Base-by-base conservation (phyloP, 2,329 filamentous ascomycete genomes). In the Teratosphaeria viscida region DNA sequence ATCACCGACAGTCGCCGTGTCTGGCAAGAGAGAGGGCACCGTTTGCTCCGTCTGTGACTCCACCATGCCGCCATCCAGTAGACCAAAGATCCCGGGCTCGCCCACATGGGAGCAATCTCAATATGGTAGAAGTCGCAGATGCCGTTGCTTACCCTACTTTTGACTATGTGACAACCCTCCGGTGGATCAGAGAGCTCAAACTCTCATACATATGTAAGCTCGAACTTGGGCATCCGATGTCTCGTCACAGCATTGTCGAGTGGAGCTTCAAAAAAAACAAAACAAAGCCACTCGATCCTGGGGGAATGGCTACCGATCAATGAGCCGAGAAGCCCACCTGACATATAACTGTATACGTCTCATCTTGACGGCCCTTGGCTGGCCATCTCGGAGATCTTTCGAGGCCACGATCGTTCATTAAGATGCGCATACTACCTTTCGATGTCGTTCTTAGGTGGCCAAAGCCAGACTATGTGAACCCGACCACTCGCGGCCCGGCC, bases 391-490 rank as follows among this genome's bases (percentile, higher is more conserved):
- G 29, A 32, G 5, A 32, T 32, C 7, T 32, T 32, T 53, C 52
- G 23, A 53, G 16, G 37, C 11, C 11, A 43, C 37, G 2, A 43
- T 14, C n/a, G 19, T 49, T 7, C 52, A 4, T 1, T 6, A 52
- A 47, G 26, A 68, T 69, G 67, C 62, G 63, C 29, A 59, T 64
- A 53, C 67, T 66, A 23, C 68, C 68, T 34, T 55, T 65, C 4
- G 65, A 68, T 14, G 72, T 78, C 56, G 60, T 73, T 47, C 55
- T 70, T 27, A 65, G 65, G 32, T 78, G 72, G 70, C 76, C 76
- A 5, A 65, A 59, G 2, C 74, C 76, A 0, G 74, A 78, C 62
- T 77, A 77, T 57, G 67, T 70, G 54, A 61, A 79, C 59, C 77
- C 77, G 1, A 63, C 63, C 1, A 77, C 72, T 2, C 68, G 74